Evolutionary conservation across 805 yeast genomes (phyloP).

Genomic region (Candida krabiensis): DNA sequence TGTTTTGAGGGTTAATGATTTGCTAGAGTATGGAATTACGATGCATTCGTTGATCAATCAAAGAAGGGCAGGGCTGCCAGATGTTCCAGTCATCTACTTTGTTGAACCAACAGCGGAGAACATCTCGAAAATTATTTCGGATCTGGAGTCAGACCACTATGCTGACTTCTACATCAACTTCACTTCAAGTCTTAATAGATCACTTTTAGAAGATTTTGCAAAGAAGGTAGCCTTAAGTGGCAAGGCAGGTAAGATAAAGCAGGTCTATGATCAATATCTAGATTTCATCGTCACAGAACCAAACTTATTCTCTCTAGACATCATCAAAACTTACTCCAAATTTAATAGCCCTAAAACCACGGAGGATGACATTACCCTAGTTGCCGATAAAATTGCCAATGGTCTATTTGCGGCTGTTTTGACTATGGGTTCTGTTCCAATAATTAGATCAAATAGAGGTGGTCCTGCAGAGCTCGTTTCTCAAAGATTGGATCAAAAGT

Average conservation of each 20-base stretch:
- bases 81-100: constrained; percentile 92
- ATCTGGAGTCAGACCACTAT: constrained; percentile 72
- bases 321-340: constrained; percentile 60
- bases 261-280: constrained; percentile 91
- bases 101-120: constrained; percentile 85
- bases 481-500: constrained; percentile 74
- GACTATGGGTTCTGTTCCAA: constrained; percentile 79
- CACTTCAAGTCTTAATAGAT: constrained; percentile 75
- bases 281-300: constrained; percentile 94
- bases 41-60: constrained; percentile 76
- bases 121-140: constrained; percentile 65
- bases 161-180: constrained; percentile 82
- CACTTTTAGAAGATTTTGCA: constrained; percentile 84
- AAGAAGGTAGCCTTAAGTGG: constrained; percentile 73
- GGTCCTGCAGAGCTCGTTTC: constrained; percentile 97
- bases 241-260: constrained; percentile 70
- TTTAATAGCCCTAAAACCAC: constrained; percentile 70
- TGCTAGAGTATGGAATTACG: constrained; percentile 87
- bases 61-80: constrained; percentile 81
- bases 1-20: constrained; percentile 88
- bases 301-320: constrained; percentile 77
- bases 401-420: constrained; percentile 81
- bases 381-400: constrained; percentile 70
- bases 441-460: constrained; percentile 85
- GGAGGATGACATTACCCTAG: constrained; percentile 68